Conservation (phyloP, 352 stramenopile species). For the Phytopythium cucurbitacearum region DNA sequence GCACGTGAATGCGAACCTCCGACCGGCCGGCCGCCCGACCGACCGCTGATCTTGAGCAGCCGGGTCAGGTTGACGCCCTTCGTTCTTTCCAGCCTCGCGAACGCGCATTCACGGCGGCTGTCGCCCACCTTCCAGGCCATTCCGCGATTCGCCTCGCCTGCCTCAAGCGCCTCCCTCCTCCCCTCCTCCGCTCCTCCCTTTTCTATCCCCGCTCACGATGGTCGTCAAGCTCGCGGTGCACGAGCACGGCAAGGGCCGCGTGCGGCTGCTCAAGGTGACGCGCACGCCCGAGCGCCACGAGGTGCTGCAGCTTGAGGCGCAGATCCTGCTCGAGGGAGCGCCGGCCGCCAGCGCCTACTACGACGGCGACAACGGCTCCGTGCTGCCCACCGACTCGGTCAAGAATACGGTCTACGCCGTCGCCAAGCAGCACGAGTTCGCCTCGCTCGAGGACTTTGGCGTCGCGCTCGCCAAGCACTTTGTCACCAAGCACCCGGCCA, state of each 20-base stretch:
- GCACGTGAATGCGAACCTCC: constrained; percentile 31
- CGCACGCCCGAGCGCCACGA: constrained; percentile 69
- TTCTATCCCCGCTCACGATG: constrained; percentile 22
- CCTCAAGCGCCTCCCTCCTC: constrained; percentile 9
- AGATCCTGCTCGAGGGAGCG: constrained; percentile 80
- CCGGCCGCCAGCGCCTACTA: constrained; percentile 78
- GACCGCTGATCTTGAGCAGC: constrained; percentile 3
- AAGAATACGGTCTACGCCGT: constrained; percentile 91
- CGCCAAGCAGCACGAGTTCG: constrained; percentile 86
- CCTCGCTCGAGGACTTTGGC: constrained; percentile 84
- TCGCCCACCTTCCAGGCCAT: constrained; percentile 12
- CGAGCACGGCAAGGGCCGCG: constrained; percentile 85
- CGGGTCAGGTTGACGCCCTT: no score
- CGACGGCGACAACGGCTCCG: constrained; percentile 75
- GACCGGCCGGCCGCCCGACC: constrained; percentile 8
- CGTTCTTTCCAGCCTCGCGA: background rate
- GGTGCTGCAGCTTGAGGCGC: constrained; percentile 76
- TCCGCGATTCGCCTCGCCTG: constrained; percentile 31
- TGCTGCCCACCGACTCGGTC: constrained; percentile 87
- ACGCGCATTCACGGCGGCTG: background rate
- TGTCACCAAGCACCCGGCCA: constrained; percentile 65
- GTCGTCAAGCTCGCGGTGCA: constrained; percentile 65
- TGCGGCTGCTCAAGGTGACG: constrained; percentile 85
- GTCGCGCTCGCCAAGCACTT: constrained; percentile 88
- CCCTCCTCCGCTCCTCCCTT: background rate